A percentile compares a stretch with the other conserved stretches of the same genome.
phyloP scores from a whole-genome alignment of 2,329 filamentous ascomycete genomes.

The Cladosporium sp. region DNA sequence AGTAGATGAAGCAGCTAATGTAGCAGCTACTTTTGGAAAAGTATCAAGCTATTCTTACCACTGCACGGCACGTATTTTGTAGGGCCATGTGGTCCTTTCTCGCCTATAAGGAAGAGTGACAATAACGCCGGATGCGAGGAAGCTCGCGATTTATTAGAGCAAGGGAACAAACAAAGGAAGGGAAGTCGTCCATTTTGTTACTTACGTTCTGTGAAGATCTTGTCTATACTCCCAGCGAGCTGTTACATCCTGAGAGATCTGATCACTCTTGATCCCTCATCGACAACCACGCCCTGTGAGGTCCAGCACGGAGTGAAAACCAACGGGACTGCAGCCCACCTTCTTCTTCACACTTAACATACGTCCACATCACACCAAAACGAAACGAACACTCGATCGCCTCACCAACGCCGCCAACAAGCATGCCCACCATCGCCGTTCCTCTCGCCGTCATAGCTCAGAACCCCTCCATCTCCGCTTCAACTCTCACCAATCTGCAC shows the following conservation, averaged over 20 bases:
- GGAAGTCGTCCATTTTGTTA: neutral
- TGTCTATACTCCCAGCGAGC: no score
- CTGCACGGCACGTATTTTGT: neutral
- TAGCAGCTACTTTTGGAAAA: slow-evolving; percentile 8
- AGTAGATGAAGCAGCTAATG: slow-evolving; percentile 1
- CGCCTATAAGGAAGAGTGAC: neutral
- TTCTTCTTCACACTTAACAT: neutral
- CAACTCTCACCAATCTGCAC: neutral
- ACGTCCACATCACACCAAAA: no score
- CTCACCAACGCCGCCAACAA: neutral
- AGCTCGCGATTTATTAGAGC: neutral
- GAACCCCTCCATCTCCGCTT: neutral
- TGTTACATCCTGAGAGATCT: no score
- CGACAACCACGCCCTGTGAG: no score
- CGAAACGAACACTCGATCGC: no score
- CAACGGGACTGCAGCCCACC: neutral
- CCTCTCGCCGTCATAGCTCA: neutral
- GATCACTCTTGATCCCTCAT: no score
- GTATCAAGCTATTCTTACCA: neutral
- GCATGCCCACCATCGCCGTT: neutral
- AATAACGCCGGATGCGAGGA: neutral
- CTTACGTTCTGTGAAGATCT: no score
- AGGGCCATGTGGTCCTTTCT: neutral
- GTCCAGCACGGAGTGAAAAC: neutral
- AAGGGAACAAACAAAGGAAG: neutral